Conservation (phyloP, 805 yeast species). For the Zygosaccharomyces bailii region DNA sequence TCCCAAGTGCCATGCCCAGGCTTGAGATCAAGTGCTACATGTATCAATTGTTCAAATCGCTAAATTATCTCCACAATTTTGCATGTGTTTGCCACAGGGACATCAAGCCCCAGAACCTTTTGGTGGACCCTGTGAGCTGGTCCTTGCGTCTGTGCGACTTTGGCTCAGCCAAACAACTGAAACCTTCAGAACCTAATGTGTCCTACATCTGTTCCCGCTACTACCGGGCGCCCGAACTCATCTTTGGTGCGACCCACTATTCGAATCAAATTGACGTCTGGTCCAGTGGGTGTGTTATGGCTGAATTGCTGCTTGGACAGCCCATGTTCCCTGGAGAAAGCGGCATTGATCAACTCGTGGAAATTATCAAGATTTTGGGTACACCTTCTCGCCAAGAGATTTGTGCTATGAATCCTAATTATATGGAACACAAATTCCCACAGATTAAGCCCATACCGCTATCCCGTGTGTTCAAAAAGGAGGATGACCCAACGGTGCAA, state of each 20-base stretch:
- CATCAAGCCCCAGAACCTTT: conserved; percentile 85
- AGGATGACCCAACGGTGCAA: conserved; percentile 47
- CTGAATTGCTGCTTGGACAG: conserved; percentile 90
- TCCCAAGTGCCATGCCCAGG: conserved; percentile 77
- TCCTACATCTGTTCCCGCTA: conserved; percentile 95
- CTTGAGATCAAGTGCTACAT: conserved; percentile 85
- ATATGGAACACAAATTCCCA: conserved; percentile 96
- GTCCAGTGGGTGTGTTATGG: conserved; percentile 98
- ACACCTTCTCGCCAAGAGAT: conserved; percentile 93
- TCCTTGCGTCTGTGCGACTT: conserved; percentile 91
- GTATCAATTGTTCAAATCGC: conserved; percentile 69
- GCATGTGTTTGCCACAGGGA: conserved; percentile 89
- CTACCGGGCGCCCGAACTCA: conserved; percentile 95
- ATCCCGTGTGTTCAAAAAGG: conserved; percentile 56
- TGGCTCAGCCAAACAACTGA: conserved; percentile 89
- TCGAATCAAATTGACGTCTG: conserved; percentile 96
- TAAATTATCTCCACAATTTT: conserved; percentile 71
- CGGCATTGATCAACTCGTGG: conserved; percentile 96
- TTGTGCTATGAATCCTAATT: conserved; percentile 91
- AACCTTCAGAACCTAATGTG: conserved; percentile 90
- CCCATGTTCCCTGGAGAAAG: conserved; percentile 97
- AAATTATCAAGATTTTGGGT: conserved; percentile 91
- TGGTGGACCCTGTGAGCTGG: conserved; percentile 82
- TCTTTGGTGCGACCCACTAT: conserved; percentile 94
- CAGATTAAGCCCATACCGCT: conserved; percentile 76